Evolutionary conservation across 768 basidiomycete genomes (phyloP).

Genomic region (Pleurotus giganteus): DNA sequence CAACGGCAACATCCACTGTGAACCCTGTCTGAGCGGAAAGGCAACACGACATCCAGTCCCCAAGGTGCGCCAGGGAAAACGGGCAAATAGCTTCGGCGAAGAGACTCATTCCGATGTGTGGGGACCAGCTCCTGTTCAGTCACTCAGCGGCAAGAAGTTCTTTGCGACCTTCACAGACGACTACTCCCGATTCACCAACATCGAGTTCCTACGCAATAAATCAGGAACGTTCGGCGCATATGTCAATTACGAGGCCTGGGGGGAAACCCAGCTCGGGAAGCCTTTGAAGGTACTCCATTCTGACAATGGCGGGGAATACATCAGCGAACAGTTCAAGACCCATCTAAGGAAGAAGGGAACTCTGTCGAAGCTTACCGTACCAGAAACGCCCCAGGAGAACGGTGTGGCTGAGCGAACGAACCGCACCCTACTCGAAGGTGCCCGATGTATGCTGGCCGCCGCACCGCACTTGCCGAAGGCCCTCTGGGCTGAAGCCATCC

Average conservation of each 20-base stretch:
- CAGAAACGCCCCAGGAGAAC: constrained; percentile 27
- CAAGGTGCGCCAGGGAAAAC: neutral
- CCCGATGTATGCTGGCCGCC: constrained; percentile 19
- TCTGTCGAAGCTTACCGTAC: constrained; percentile 19
- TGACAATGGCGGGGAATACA: constrained; percentile 5
- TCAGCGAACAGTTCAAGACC: constrained; percentile 15
- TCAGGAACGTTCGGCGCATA: neutral
- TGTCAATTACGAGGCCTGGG: neutral
- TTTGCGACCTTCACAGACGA: constrained; percentile 18
- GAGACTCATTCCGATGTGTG: constrained; percentile 25
- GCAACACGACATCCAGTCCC: neutral
- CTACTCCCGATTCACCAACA: neutral
- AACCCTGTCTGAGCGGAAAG: neutral
- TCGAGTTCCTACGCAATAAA: constrained; percentile 2
- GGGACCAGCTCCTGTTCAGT: constrained; percentile 19
- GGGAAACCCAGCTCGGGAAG: neutral
- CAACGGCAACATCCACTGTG: constrained; percentile 18
- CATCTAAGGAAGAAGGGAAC: constrained; percentile 18
- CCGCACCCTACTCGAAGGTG: constrained; percentile 17
- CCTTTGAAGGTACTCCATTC: neutral
- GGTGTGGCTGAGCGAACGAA: constrained; percentile 28
- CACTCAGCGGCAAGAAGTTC: constrained; percentile 14
- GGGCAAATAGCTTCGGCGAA: constrained; percentile 12
- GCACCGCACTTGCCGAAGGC: constrained; percentile 16
- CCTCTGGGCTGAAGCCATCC: constrained; percentile 24